phyloP scores from a whole-genome alignment of 306 rosid species.

The Inga laurina region DNA sequence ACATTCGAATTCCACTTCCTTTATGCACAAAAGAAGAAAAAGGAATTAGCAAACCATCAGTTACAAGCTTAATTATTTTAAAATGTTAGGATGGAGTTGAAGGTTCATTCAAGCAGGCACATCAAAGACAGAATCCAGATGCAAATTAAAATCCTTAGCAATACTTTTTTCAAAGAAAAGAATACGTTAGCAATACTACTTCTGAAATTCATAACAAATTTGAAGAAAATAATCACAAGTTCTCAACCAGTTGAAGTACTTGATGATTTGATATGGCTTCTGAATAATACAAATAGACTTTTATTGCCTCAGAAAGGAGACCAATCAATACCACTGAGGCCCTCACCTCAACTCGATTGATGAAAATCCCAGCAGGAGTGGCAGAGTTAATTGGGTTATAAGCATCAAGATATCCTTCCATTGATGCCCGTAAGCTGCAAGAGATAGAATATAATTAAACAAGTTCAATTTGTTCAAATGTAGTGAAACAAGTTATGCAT shows the following conservation, averaged over 20 bases:
- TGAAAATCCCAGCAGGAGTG: constrained; percentile 88
- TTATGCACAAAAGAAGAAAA: constrained; percentile 34
- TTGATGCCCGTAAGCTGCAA: constrained; percentile 84
- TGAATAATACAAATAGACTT: not conserved
- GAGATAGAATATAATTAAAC: constrained; percentile 16
- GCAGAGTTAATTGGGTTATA: constrained; percentile 68
- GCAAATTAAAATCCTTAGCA: not conserved
- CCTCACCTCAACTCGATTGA: constrained; percentile 88
- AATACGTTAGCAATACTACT: not conserved
- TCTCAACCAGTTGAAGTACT: not conserved
- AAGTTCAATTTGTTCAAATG: constrained; percentile 17
- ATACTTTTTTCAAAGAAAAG: not conserved
- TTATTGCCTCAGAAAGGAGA: constrained; percentile 10
- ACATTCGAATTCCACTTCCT: constrained; percentile 91
- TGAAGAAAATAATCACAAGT: not conserved
- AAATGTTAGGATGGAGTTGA: constrained; percentile 5
- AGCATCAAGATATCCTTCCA: constrained; percentile 92
- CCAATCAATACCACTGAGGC: constrained; percentile 28
- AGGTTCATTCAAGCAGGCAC: constrained; percentile 20
- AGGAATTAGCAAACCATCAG: constrained; percentile 30
- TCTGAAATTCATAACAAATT: not conserved
- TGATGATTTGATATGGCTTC: not conserved
- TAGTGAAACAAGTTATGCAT: constrained; percentile 4
- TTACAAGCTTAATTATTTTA: constrained; percentile 23
- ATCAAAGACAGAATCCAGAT: constrained; percentile 1